Evolutionary conservation across 75 land plant genomes (phyloP), one percentile per base, ranked within the genome.

Genomic region (Cunninghamia lanceolata): DNA sequence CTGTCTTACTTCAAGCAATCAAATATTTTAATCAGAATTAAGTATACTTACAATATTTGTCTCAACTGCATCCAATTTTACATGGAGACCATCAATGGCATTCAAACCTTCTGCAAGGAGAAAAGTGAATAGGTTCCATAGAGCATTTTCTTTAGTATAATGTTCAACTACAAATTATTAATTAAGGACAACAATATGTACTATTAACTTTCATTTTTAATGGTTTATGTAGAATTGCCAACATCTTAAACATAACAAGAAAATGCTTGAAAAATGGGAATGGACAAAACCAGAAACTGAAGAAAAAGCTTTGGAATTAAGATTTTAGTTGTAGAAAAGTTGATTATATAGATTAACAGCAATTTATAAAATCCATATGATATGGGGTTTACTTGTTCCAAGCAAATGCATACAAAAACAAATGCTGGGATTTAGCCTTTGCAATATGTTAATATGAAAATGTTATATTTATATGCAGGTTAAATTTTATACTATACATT

Each of bases 11-110:
- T 46, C 16, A 17, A 28, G n/a, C 1, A 9, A 4, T 83, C 25
- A 80, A 59, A 42, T 36, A 16, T 46, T 39, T 14, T 54, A 54
- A 47, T 16, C 21, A 54, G 21, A 53, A 34, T 9, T 38, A 34
- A 70, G 15, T 39, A 66, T 43, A 86, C 96, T 92, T 73, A 98
- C 99, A 88, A 96, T 96, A 78, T 98, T 98, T 40, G 99, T 95
- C 82, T 98, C 94, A 71, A 98, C 93, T 13, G 94, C 84, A 78
- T 81, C 85, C 14, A 89, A 16, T 85, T 96, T 91, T 34, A 96
- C 95, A 70, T 86, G 86, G 38, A 98, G 71, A 63, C 96, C 96
- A 86, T 93, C 86, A 36, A 96, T 91, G 75, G 86, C 85, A 87
- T 89, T 92, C 71, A 98, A 80, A 53, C 95, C 97, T 54, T 96